Conservation (phyloP, 2,329 filamentous ascomycete species). For the Fusarium falciforme region DNA sequence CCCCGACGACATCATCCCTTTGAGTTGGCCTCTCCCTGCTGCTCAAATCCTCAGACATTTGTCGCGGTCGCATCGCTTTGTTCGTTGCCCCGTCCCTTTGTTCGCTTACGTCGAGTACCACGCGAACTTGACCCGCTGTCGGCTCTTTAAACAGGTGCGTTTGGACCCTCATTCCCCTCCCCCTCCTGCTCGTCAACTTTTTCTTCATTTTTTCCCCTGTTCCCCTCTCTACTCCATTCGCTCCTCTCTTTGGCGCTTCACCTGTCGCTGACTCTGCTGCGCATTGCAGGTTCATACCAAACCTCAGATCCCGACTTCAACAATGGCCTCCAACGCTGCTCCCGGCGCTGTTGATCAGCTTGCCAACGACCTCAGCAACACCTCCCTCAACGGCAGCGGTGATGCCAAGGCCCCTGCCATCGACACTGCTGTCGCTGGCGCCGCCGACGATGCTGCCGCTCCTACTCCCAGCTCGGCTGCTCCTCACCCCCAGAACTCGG, state of each 20-base stretch:
- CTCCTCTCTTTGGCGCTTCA: conserved; percentile 24
- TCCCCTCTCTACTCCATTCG: neutral
- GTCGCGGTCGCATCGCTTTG: conserved; percentile 43
- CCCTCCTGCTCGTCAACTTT: conserved; percentile 18
- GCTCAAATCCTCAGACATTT: conserved; percentile 41
- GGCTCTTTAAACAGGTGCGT: conserved; percentile 38
- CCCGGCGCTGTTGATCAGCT: conserved; percentile 81
- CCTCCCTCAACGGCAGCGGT: conserved; percentile 75
- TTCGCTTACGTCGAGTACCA: conserved; percentile 42
- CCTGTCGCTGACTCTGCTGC: conserved; percentile 27
- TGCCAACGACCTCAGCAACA: conserved; percentile 79
- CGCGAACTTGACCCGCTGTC: conserved; percentile 41
- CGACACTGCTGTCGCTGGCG: conserved; percentile 76
- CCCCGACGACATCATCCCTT: conserved; percentile 35
- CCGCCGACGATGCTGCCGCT: conserved; percentile 69
- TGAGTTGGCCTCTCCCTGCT: conserved; percentile 37
- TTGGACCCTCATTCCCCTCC: conserved; percentile 12
- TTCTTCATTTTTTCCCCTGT: neutral
- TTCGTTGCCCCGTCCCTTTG: conserved; percentile 45
- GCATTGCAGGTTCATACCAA: conserved; percentile 32
- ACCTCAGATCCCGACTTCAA: conserved; percentile 43
- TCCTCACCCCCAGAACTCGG: conserved; percentile 88
- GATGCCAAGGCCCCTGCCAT: conserved; percentile 74
- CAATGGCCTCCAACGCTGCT: conserved; percentile 71
- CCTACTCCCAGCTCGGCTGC: conserved; percentile 80